Percentiles rank a stretch among this genome's conserved stretches.
Conservation (phyloP, 2,329 filamentous ascomycete species). For the Elsinoe arachidis region DNA sequence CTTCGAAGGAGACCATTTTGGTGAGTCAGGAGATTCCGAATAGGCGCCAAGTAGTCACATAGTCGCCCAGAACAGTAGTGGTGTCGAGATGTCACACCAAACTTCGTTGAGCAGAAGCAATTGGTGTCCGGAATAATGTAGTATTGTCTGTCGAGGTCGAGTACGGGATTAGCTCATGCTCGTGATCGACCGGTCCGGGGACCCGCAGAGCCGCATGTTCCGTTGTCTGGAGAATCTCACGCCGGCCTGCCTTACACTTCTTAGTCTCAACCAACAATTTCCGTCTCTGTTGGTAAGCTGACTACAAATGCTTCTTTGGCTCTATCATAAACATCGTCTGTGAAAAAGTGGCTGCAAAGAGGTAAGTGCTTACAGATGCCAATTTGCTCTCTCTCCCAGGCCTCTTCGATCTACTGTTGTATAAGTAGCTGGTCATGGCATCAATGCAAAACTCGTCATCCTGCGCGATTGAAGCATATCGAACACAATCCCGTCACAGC, state of each 20-base stretch:
- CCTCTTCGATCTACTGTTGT: too few species aligned
- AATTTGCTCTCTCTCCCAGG: too few species aligned
- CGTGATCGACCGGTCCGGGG: background rate
- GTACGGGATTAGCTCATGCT: background rate
- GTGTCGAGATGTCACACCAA: background rate
- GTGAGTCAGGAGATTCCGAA: background rate
- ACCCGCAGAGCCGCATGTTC: constrained; percentile 1
- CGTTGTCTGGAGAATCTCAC: background rate
- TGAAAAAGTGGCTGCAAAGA: too few species aligned
- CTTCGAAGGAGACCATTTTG: constrained; percentile 36
- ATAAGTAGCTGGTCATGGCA: too few species aligned
- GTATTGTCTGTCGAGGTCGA: background rate
- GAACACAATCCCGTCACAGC: too few species aligned
- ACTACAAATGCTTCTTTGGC: background rate
- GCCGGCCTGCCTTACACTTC: background rate
- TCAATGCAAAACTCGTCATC: too few species aligned
- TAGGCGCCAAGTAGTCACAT: background rate
- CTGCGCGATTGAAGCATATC: too few species aligned
- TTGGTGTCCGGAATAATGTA: background rate
- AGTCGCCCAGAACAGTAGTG: background rate
- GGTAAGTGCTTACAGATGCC: too few species aligned
- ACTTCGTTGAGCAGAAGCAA: background rate
- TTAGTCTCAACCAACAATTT: background rate
- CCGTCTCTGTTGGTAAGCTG: background rate
- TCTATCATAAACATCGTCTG: background rate